Evolutionary conservation across 2,329 filamentous ascomycete genomes (phyloP).

Genomic region (Microdochium trichocladiopsis): DNA sequence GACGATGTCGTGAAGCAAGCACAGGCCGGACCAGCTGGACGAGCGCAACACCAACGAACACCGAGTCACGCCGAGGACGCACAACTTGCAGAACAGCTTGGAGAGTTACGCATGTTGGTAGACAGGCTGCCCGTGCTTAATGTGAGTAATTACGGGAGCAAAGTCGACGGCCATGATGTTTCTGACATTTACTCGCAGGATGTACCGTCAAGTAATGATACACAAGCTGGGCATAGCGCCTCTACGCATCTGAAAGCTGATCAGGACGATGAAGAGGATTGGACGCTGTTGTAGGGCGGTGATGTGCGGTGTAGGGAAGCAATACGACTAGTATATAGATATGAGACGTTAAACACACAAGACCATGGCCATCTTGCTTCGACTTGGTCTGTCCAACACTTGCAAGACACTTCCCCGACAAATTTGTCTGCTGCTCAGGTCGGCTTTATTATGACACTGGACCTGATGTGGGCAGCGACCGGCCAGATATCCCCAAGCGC

Average conservation of each 20-base stretch:
- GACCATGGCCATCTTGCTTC: too few species aligned
- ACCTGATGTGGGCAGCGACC: too few species aligned
- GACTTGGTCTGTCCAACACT: too few species aligned
- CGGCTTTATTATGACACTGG: too few species aligned
- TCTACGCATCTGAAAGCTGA: background rate
- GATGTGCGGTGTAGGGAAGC: too few species aligned
- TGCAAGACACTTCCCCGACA: too few species aligned
- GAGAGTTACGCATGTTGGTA: constrained; percentile 9
- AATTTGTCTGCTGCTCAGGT: too few species aligned
- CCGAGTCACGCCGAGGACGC: background rate
- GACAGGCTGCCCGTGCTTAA: constrained; percentile 6
- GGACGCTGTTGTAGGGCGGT: constrained; percentile 1
- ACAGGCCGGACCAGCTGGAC: background rate
- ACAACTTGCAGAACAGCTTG: constrained; percentile 6
- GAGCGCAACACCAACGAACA: background rate
- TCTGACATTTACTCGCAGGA: background rate
- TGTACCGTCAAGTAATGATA: background rate
- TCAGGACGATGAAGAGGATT: constrained; percentile 1
- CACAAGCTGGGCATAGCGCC: constrained; percentile 1
- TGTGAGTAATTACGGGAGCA: background rate
- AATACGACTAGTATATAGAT: background rate
- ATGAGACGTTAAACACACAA: too few species aligned
- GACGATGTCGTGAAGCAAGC: constrained; percentile 1
- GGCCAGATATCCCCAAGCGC: too few species aligned
- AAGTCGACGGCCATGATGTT: too few species aligned